Evolutionary conservation across 345 rosid species (phyloP).

Genomic region (Corymbia maculata): DNA sequence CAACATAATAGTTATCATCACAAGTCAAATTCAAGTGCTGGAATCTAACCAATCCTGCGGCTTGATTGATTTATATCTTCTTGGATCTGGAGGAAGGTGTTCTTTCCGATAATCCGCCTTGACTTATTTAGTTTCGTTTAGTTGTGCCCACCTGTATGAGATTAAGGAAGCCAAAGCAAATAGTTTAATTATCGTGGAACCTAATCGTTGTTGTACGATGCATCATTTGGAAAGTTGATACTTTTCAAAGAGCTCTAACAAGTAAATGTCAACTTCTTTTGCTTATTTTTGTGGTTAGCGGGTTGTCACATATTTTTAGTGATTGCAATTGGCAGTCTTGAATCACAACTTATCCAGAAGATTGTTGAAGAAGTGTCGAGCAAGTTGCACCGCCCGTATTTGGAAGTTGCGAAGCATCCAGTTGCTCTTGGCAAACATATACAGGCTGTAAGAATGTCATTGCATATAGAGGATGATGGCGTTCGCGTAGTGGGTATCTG

Average conservation of each 20-base stretch:
- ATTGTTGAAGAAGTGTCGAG: constrained; percentile 8
- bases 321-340: background rate
- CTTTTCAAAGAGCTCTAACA: background rate
- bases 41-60: background rate
- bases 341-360: background rate
- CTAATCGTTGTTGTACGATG: background rate
- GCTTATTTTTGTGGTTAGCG: too few relatives aligned
- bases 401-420: background rate
- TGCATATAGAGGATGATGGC: background rate
- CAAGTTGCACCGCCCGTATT: background rate
- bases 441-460: background rate
- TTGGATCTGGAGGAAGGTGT: background rate
- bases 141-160: background rate
- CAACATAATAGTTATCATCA: background rate
- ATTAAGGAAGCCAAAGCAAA: background rate
- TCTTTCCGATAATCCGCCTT: background rate
- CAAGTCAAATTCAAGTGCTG: background rate
- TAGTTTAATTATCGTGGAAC: background rate
- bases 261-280: background rate
- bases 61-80: background rate
- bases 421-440: background rate
- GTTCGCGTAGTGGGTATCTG: background rate
- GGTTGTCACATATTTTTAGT: background rate
- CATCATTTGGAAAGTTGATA: background rate
- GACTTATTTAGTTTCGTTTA: too few relatives aligned